Evolutionary conservation across 352 stramenopile genomes (phyloP), one percentile per base, ranked within the genome.

Genomic region (Achlya hypogyna): DNA sequence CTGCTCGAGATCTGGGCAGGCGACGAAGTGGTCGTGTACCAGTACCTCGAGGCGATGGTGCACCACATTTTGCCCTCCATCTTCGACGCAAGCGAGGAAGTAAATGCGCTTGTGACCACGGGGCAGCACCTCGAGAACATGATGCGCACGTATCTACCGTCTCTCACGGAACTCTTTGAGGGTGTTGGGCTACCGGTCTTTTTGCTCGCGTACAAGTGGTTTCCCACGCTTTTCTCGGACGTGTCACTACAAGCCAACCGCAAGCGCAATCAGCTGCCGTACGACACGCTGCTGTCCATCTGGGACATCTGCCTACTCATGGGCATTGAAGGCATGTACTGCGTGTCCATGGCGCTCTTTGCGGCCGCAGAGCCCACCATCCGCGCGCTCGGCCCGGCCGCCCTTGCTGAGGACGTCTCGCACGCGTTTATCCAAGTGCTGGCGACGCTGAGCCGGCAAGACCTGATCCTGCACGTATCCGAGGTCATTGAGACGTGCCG

Each of bases 161-260:
- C 65, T 2, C 88, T 93, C 52, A 67, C 85, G 47, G 62, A 70
- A 1, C 72, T 77, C 22, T 73, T 93, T 40, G 78, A 89, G 0
- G 64, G 71, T 8, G 76, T 79, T 3, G 85, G 85, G 0, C 59
- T 93, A 12, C 85, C 82, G 0, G 80, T 90, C 22, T 91, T 81
- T 71, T 70, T 93, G 18, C 65, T 93, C 16, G 83, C 83, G n/a
- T 91, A 93, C 79, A 93, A 93, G 68, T 93, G 85, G 85, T 93
- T 93, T 60, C 85, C 84, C 1, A 93, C 85, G 28, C 78, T 93
- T 20, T 93, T 93, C 56, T 93, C 85, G 22, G 85, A 93, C 54
- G 77, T 93, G 47, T 89, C 79, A 52, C 69, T 93, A 23, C 89
- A 78, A 35, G 81, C 83, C n/a, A 64, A 62, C 35, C 59, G 59